Conservation (phyloP, 441 rosid species). For the Pelargonium myrrhifolium region DNA sequence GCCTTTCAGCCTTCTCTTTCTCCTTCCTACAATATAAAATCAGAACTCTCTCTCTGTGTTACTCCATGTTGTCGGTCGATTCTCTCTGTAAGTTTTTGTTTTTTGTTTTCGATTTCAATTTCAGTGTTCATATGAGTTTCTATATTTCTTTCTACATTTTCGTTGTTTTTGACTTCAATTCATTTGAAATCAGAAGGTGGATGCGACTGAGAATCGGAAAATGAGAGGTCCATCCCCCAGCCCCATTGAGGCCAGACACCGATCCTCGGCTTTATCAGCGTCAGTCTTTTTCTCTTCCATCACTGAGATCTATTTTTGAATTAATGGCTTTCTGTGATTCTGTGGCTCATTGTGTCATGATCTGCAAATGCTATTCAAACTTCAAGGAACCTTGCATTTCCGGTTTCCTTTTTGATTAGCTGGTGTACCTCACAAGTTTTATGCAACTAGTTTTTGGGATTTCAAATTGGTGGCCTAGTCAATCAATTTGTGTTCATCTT, state of each 20-base stretch:
- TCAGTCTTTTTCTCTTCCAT: conserved; percentile 28
- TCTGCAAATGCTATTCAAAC: neutral
- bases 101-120: no score
- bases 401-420: neutral
- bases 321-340: neutral
- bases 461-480: neutral
- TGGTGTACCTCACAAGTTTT: neutral
- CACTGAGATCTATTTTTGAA: neutral
- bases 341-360: neutral
- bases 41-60: no score
- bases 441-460: neutral
- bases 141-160: no score
- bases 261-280: conserved; percentile 36
- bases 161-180: neutral
- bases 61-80: no score
- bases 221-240: conserved; percentile 48
- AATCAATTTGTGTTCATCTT: neutral
- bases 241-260: conserved; percentile 53
- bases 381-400: neutral
- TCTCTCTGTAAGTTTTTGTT: no score
- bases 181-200: conserved; percentile 8
- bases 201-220: conserved; percentile 15
- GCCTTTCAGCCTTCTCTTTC: no score
- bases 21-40: no score
- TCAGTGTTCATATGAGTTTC: no score